phyloP scores from a whole-genome alignment of 164 flowering plant genomes.

The Chimonanthus praecox region DNA sequence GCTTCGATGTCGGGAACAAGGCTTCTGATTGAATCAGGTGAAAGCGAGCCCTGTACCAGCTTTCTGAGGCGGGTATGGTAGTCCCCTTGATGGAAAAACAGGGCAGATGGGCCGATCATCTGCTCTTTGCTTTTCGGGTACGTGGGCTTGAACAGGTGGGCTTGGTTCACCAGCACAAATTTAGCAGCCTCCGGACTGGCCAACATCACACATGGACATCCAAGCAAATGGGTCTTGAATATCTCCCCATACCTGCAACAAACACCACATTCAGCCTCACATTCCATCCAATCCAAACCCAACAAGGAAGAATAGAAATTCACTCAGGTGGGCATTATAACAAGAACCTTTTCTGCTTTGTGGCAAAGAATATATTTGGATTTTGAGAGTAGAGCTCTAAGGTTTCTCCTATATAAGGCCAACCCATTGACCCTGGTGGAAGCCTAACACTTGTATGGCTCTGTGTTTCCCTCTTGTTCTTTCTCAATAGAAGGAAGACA shows the following conservation, averaged over 20 bases:
- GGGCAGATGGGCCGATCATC: slow-evolving; percentile 69
- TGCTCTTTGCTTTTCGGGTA: slow-evolving; percentile 79
- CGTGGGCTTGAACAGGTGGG: slow-evolving; percentile 86
- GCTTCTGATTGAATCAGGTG: slow-evolving; percentile 37
- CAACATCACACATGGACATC: slow-evolving; percentile 79
- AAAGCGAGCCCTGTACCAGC: slow-evolving; percentile 54
- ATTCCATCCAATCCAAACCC: neutral
- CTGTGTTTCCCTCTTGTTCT: neutral
- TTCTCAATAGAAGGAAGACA: slow-evolving; percentile 18
- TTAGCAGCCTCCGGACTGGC: slow-evolving; percentile 78
- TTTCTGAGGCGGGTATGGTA: slow-evolving; percentile 65
- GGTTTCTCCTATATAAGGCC: slow-evolving; percentile 83
- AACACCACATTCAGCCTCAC: neutral
- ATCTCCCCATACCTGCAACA: slow-evolving; percentile 70
- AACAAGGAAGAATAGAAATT: neutral
- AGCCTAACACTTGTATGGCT: slow-evolving; percentile 31
- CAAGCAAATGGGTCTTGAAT: slow-evolving; percentile 80
- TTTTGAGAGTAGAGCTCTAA: slow-evolving; percentile 70
- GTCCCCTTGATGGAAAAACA: slow-evolving; percentile 82
- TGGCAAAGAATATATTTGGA: slow-evolving; percentile 59
- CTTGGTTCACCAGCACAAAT: slow-evolving; percentile 59
- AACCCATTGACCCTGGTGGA: slow-evolving; percentile 90
- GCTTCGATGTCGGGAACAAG: slow-evolving; percentile 47
- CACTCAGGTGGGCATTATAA: neutral
- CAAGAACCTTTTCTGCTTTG: slow-evolving; percentile 57